phyloP scores from a whole-genome alignment of 495 filamentous ascomycete genomes.

The Penicillium taxi region DNA sequence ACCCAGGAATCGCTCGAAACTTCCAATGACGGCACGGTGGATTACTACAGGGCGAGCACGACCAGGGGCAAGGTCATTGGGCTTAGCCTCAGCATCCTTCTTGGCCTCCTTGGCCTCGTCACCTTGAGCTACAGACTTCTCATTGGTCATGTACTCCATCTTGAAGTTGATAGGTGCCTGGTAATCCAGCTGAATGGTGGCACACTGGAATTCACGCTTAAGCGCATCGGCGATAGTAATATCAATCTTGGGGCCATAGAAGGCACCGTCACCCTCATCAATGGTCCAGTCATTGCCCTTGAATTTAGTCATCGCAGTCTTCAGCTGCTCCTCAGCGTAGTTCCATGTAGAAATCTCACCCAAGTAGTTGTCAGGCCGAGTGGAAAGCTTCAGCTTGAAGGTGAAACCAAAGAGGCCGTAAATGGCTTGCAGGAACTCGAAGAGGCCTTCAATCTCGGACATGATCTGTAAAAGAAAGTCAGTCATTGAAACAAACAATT shows the following conservation, averaged over 20 bases:
- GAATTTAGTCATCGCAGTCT: constrained; percentile 71
- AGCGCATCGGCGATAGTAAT: constrained; percentile 81
- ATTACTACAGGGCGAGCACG: constrained; percentile 94
- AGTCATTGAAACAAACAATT: constrained; percentile 6
- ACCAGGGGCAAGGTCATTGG: constrained; percentile 44
- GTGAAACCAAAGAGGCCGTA: constrained; percentile 89
- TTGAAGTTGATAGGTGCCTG: constrained; percentile 80
- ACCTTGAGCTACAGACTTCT: constrained; percentile 30
- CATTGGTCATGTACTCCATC: constrained; percentile 71
- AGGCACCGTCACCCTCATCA: constrained; percentile 90
- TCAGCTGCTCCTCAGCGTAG: constrained; percentile 70
- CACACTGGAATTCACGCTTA: constrained; percentile 76
- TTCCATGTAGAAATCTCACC: constrained; percentile 85
- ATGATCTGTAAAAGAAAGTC: constrained; percentile 49
- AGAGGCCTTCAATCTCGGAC: constrained; percentile 75
- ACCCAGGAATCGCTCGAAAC: constrained; percentile 89
- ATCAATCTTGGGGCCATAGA: constrained; percentile 95
- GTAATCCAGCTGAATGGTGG: constrained; percentile 92
- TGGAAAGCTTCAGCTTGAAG: constrained; percentile 95
- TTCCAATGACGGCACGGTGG: constrained; percentile 89
- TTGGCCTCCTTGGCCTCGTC: constrained; percentile 28
- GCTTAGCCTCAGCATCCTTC: constrained; percentile 28
- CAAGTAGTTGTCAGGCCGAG: constrained; percentile 85
- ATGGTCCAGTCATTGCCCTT: constrained; percentile 72
- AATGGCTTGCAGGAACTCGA: constrained; percentile 75